Evolutionary conservation across 352 stramenopile genomes (phyloP).

Genomic region (Globisporangium alternatum): DNA sequence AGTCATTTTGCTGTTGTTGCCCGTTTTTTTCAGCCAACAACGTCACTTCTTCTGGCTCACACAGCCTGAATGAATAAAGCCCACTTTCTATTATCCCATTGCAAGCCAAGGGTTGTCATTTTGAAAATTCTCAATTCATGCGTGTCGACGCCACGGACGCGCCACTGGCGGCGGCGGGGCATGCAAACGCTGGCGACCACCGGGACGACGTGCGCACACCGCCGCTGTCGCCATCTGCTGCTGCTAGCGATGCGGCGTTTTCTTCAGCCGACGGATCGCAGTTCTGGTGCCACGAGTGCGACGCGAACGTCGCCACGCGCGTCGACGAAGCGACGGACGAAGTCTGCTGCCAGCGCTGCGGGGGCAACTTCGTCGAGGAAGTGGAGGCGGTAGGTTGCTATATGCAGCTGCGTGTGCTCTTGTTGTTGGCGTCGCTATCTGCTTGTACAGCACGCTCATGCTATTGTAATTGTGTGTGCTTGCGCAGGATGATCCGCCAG

Average conservation of each 20-base stretch:
- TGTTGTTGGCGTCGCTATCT: not conserved
- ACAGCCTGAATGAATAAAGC: no score
- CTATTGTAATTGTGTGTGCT: not conserved
- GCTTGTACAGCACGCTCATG: not conserved
- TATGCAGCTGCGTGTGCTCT: not conserved
- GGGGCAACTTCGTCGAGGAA: conserved; percentile 85
- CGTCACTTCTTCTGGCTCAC: no score
- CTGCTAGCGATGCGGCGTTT: not conserved
- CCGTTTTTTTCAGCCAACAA: not conserved
- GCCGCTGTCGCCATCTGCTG: conserved; percentile 8
- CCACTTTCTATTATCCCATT: not conserved
- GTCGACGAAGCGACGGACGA: conserved; percentile 61
- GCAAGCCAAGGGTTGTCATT: no score
- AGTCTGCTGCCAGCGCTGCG: conserved; percentile 67
- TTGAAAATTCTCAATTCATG: not conserved
- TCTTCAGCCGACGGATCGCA: conserved; percentile 11
- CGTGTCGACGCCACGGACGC: conserved; percentile 2
- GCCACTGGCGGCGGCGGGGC: no score
- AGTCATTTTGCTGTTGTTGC: not conserved
- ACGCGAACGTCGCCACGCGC: conserved; percentile 42
- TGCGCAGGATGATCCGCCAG: conserved; percentile 57
- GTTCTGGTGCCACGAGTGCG: conserved; percentile 88
- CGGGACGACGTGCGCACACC: conserved; percentile 15
- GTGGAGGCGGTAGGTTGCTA: conserved; percentile 52
- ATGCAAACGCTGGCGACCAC: not conserved